phyloP scores from a whole-genome alignment of 1,139 yeast genomes.

The Sugiyamaella japonica region DNA sequence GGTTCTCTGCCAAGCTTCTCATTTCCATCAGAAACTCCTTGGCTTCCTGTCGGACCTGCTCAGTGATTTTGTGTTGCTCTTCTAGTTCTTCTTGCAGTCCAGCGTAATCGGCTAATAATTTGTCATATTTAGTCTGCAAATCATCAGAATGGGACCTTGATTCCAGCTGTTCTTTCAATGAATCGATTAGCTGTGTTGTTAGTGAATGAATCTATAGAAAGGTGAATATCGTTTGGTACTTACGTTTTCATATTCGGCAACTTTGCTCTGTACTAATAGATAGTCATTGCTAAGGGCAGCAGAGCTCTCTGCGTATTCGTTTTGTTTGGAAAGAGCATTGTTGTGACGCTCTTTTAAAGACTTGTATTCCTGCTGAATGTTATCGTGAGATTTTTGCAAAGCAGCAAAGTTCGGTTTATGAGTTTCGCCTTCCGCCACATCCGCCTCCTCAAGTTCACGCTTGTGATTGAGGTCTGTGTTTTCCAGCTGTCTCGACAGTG shows the following conservation, averaged over 20 bases:
- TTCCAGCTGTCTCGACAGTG: slow-evolving; percentile 2
- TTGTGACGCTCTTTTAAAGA: slow-evolving; percentile 22
- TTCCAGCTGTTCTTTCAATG: slow-evolving; percentile 14
- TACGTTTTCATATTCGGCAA: slow-evolving; percentile 24
- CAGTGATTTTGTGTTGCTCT: slow-evolving; percentile 42
- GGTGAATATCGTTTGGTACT: slow-evolving; percentile 19
- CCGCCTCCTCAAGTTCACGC: not conserved
- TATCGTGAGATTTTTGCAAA: slow-evolving; percentile 7
- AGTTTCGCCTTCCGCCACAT: slow-evolving; percentile 21
- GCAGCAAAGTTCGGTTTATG: slow-evolving; percentile 19
- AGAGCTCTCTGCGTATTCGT: slow-evolving; percentile 27
- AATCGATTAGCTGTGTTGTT: slow-evolving; percentile 3
- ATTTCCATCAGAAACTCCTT: slow-evolving; percentile 43
- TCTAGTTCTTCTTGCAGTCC: slow-evolving; percentile 35
- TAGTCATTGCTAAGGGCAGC: slow-evolving; percentile 27
- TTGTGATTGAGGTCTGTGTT: slow-evolving; percentile 2
- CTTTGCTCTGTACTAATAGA: slow-evolving; percentile 24
- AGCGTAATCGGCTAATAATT: slow-evolving; percentile 24
- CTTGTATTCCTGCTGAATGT: slow-evolving; percentile 16
- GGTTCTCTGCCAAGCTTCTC: slow-evolving; percentile 41
- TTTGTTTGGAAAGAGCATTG: slow-evolving; percentile 25
- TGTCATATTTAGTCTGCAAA: slow-evolving; percentile 26
- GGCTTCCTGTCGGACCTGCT: slow-evolving; percentile 46
- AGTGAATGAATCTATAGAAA: not conserved
- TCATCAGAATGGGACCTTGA: slow-evolving; percentile 4